phyloP scores from a whole-genome alignment of 495 filamentous ascomycete genomes.

The Penicillium bovifimosum region DNA sequence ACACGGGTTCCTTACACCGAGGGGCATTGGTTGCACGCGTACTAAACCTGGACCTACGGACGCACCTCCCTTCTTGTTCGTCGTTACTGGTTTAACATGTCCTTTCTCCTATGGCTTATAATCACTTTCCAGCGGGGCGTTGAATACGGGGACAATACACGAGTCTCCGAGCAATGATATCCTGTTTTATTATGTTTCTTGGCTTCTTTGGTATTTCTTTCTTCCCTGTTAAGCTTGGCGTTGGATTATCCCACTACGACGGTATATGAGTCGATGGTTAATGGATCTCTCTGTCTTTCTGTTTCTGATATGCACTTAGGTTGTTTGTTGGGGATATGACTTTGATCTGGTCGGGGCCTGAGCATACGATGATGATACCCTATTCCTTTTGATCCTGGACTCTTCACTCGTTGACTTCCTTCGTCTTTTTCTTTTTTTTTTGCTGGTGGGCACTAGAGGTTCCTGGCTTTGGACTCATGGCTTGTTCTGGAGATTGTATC shows the following conservation, averaged over 20 bases:
- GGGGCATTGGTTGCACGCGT: constrained; percentile 8
- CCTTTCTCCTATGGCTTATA: constrained; percentile 19
- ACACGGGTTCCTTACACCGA: not conserved
- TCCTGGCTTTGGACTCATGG: not conserved
- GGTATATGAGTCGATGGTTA: constrained; percentile 22
- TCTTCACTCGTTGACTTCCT: constrained; percentile 2
- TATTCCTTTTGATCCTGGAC: constrained; percentile 15
- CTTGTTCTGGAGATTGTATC: not conserved
- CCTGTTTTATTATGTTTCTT: constrained; percentile 28
- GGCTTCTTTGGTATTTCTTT: constrained; percentile 14
- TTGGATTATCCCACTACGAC: constrained; percentile 22
- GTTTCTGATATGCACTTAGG: constrained; percentile 15
- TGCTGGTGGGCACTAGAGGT: constrained; percentile 11
- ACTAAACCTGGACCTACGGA: not conserved
- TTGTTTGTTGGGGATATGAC: constrained; percentile 4
- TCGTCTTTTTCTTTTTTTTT: constrained; percentile 13
- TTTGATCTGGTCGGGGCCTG: constrained; percentile 24
- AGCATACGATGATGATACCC: constrained; percentile 43
- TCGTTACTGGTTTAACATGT: constrained; percentile 11
- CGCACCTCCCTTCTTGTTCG: not conserved
- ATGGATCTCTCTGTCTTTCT: no score
- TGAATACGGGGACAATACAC: constrained; percentile 45
- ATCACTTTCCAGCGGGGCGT: constrained; percentile 27
- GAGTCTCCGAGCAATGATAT: constrained; percentile 47
- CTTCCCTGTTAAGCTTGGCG: constrained; percentile 16